A percentile compares a stretch with the other conserved stretches of the same genome.
Conservation (phyloP, 192 early-diverging fungal genomes). For the Coemansia sp. region DNA sequence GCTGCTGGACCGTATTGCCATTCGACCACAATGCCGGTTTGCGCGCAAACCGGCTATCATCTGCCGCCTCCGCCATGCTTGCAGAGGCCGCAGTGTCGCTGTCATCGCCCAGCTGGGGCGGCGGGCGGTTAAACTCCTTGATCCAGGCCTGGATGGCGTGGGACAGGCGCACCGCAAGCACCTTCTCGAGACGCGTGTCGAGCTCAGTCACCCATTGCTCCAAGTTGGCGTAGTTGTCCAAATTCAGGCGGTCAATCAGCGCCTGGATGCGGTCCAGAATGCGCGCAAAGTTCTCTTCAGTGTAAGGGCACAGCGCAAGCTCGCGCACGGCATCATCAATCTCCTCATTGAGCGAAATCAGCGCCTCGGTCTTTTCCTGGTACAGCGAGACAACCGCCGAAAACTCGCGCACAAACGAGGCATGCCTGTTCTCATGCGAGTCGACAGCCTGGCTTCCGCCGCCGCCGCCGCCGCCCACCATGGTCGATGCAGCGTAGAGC, state of each 20-base stretch:
- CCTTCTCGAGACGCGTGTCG: constrained; percentile 72
- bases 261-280: constrained; percentile 82
- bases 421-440: constrained; percentile 74
- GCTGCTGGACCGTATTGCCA: neutral
- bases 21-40: constrained; percentile 15
- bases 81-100: constrained; percentile 36
- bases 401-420: constrained; percentile 93
- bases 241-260: constrained; percentile 84
- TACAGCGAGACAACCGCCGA: constrained; percentile 83
- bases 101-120: constrained; percentile 42
- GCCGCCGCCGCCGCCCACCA: neutral
- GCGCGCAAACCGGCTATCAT: constrained; percentile 5
- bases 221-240: constrained; percentile 93
- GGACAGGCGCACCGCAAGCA: constrained; percentile 69
- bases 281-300: constrained; percentile 61
- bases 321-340: constrained; percentile 79
- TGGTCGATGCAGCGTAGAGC: constrained; percentile 37
- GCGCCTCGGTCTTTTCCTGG: constrained; percentile 89
- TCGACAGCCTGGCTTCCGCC: constrained; percentile 34
- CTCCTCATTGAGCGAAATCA: constrained; percentile 78
- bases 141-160: constrained; percentile 75
- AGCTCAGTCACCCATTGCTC: constrained; percentile 83
- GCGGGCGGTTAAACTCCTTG: constrained; percentile 58
- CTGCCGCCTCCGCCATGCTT: neutral
- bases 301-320: constrained; percentile 73